These are phyloP conservation scores for Daldinia grandis DNA, from an alignment of 495 filamentous ascomycete species.

Conservation along the genomic window DNA sequence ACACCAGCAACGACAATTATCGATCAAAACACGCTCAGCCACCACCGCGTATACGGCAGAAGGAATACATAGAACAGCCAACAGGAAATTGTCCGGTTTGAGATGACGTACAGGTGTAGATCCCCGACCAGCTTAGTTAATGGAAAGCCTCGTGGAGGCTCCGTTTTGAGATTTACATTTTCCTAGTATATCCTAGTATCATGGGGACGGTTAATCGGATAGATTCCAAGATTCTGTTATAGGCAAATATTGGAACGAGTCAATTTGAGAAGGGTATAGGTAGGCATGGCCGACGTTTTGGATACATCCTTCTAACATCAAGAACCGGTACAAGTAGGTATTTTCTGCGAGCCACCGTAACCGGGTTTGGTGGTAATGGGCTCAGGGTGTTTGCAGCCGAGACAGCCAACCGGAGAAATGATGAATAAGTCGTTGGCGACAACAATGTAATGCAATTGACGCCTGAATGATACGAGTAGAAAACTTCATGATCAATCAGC, in stretches of 20 bases:
- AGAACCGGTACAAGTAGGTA: conserved; percentile 17
- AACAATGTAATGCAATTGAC: conserved; percentile 33
- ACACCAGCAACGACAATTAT: conserved; percentile 19
- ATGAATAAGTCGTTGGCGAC: conserved; percentile 25
- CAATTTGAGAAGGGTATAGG: conserved; percentile 17
- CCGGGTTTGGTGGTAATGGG: conserved; percentile 29
- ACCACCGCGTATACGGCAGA: conserved; percentile 31
- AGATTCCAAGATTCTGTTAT: conserved; percentile 31
- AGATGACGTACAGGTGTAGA: conserved; percentile 38
- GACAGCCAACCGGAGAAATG: conserved; percentile 37
- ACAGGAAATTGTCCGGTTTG: conserved; percentile 34
- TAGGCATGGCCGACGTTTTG: conserved; percentile 27
- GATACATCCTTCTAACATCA: conserved; percentile 22
- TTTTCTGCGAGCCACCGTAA: conserved; percentile 29
- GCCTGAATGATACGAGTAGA: conserved; percentile 40
- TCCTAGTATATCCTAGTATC: conserved; percentile 3
- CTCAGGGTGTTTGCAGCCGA: conserved; percentile 31
- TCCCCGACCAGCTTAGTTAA: conserved; percentile 39
- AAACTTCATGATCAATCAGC: conserved; percentile 36
- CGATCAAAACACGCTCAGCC: conserved; percentile 33
- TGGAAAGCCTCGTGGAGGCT: conserved; percentile 29
- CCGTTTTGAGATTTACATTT: conserved; percentile 33
- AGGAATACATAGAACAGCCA: conserved; percentile 11
- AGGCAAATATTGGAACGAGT: conserved; percentile 24
- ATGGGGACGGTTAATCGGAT: conserved; percentile 33